A percentile compares a stretch with the other conserved stretches of the same genome.
Evolutionary conservation across 2,329 filamentous ascomycete genomes (phyloP).

Genomic region (Scytalidium sp.): DNA sequence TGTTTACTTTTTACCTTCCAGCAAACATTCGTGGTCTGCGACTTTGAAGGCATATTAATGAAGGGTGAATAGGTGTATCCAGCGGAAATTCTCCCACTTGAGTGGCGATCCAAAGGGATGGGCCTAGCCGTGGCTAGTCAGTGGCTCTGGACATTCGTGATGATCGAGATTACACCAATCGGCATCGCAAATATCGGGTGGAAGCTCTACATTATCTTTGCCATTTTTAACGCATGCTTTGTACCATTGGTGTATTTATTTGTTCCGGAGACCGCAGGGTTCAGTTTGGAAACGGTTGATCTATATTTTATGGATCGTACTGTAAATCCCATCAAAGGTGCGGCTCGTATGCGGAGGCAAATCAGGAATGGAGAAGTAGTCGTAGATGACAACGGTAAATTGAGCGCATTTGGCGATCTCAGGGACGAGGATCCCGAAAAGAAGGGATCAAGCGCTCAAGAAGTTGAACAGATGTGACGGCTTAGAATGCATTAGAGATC

Average conservation of each 20-base stretch:
- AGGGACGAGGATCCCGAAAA: background rate
- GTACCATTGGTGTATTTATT: constrained; percentile 26
- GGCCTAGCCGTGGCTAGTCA: background rate
- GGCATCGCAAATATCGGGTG: constrained; percentile 29
- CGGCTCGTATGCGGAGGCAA: background rate
- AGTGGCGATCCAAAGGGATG: constrained; percentile 2
- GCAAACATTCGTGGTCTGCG: no score
- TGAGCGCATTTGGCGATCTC: background rate
- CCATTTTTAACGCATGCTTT: constrained; percentile 26
- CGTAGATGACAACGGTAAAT: no score
- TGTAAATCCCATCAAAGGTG: background rate
- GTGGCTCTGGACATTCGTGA: constrained; percentile 4
- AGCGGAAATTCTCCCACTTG: background rate
- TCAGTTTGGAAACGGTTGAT: constrained; percentile 68
- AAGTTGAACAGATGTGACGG: constrained; percentile 31
- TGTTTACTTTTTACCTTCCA: background rate
- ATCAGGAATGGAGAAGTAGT: background rate
- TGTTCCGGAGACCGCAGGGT: constrained; percentile 64
- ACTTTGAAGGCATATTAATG: background rate
- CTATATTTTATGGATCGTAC: background rate
- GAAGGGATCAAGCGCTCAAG: background rate
- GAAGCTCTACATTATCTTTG: constrained; percentile 33
- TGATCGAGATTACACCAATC: constrained; percentile 26
- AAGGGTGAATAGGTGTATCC: background rate
- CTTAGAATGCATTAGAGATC: no score